Evolutionary conservation across 345 rosid species (phyloP).

Genomic region (Aurinia saxatilis): DNA sequence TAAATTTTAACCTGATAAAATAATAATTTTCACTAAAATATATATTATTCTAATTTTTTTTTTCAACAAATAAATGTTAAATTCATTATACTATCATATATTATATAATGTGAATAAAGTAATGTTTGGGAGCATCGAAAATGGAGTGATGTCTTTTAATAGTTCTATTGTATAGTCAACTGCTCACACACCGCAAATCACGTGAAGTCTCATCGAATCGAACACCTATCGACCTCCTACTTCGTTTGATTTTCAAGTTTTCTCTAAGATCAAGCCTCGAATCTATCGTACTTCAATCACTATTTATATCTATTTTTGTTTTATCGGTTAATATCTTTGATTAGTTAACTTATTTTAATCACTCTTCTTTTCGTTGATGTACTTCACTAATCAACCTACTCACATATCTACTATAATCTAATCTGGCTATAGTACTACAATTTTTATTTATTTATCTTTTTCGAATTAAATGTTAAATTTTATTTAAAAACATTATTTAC

Average conservation of each 20-base stretch:
- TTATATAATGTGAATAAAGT: not conserved
- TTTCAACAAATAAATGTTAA: not conserved
- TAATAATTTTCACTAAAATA: no score
- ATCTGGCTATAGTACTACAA: not conserved
- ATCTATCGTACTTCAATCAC: slow-evolving; percentile 12
- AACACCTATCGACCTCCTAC: slow-evolving; percentile 26
- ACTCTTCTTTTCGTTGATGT: not conserved
- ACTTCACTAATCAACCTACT: not conserved
- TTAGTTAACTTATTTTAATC: not conserved
- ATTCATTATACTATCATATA: not conserved
- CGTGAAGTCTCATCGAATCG: slow-evolving; percentile 31
- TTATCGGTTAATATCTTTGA: not conserved
- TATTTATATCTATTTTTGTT: not conserved
- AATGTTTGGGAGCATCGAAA: slow-evolving; percentile 21
- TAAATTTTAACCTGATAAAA: no score
- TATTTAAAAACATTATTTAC: no score
- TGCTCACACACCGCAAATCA: slow-evolving; percentile 32
- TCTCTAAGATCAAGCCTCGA: slow-evolving; percentile 25
- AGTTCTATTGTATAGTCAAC: slow-evolving; percentile 29
- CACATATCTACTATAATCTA: not conserved
- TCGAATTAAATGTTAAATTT: no score
- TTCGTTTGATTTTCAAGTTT: slow-evolving; percentile 20
- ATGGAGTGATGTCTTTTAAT: slow-evolving; percentile 21
- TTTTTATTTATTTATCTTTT: no score
- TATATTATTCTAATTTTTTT: no score